Percentiles rank a stretch among this genome's conserved stretches.
These are phyloP conservation scores for Eucommia ulmoides DNA, from an alignment of 257 asterid genomes.

Conservation along the genomic window DNA sequence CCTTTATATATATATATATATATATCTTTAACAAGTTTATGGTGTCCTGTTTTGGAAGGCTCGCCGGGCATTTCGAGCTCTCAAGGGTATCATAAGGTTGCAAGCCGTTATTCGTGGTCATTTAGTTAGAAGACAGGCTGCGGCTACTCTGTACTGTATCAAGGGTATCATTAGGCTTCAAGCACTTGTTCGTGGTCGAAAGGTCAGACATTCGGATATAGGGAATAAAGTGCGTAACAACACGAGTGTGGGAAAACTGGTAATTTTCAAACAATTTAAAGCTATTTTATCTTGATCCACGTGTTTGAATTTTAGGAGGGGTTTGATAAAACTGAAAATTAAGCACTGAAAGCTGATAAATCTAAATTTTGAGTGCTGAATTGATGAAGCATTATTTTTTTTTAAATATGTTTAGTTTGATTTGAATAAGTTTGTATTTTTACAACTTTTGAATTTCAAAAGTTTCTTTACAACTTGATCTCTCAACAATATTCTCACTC, in stretches of 20 bases:
- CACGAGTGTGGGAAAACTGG: conserved; percentile 15
- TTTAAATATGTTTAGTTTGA: no score
- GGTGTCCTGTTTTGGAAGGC: conserved; percentile 17
- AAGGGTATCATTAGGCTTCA: conserved; percentile 32
- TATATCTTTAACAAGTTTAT: no score
- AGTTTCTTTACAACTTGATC: no score
- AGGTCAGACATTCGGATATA: conserved; percentile 17
- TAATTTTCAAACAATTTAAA: conserved; percentile 7
- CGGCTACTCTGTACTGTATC: conserved; percentile 20
- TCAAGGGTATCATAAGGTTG: conserved; percentile 14
- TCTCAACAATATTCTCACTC: no score
- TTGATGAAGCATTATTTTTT: background rate
- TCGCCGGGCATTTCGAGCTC: conserved; percentile 20
- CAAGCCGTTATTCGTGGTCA: conserved; percentile 32
- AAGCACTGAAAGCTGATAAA: no score
- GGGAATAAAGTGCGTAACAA: conserved; percentile 13
- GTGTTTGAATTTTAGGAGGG: no score
- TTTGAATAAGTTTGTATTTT: no score
- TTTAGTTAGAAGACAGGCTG: conserved; percentile 35
- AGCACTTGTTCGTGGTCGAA: conserved; percentile 28
- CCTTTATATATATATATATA: no score
- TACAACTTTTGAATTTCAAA: no score
- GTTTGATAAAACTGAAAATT: no score
- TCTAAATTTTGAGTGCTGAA: no score
- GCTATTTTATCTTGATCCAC: no score